phyloP scores from a whole-genome alignment of 1,139 yeast species.

The Pichia sp. region DNA sequence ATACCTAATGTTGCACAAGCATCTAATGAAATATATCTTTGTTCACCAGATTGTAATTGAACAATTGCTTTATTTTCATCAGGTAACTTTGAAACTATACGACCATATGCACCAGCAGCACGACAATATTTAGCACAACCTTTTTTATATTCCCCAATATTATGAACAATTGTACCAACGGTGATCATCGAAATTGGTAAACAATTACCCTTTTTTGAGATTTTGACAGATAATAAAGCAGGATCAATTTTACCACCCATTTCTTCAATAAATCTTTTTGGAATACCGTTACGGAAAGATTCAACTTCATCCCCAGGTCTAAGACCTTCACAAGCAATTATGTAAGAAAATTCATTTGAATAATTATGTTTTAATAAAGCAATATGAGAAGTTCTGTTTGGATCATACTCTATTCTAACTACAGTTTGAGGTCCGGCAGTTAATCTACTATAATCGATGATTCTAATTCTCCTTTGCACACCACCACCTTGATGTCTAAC shows the following conservation, averaged over 20 bases:
- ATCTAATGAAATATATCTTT: slow-evolving; percentile 76
- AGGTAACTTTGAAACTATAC: slow-evolving; percentile 74
- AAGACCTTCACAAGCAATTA: slow-evolving; percentile 86
- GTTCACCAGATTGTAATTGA: slow-evolving; percentile 86
- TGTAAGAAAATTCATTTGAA: slow-evolving; percentile 65
- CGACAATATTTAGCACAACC: slow-evolving; percentile 93
- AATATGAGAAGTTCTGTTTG: slow-evolving; percentile 89
- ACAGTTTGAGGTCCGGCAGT: slow-evolving; percentile 73
- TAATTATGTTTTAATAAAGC: slow-evolving; percentile 68
- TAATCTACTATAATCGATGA: slow-evolving; percentile 69
- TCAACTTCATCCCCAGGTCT: slow-evolving; percentile 90
- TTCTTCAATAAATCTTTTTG: slow-evolving; percentile 64
- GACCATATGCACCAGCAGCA: slow-evolving; percentile 92
- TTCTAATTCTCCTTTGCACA: slow-evolving; percentile 78
- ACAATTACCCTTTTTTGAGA: slow-evolving; percentile 92
- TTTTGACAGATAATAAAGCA: slow-evolving; percentile 79
- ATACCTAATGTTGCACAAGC: slow-evolving; percentile 94
- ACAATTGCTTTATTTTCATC: slow-evolving; percentile 69
- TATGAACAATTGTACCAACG: slow-evolving; percentile 84
- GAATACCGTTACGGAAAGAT: slow-evolving; percentile 82
- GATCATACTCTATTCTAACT: slow-evolving; percentile 89
- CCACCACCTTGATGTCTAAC: slow-evolving; percentile 98
- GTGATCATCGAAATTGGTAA: slow-evolving; percentile 90
- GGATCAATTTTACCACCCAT: slow-evolving; percentile 92
- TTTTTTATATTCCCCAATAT: slow-evolving; percentile 64